Conservation (phyloP, 805 yeast genomes). For the Alloascoidea hylecoeti region DNA sequence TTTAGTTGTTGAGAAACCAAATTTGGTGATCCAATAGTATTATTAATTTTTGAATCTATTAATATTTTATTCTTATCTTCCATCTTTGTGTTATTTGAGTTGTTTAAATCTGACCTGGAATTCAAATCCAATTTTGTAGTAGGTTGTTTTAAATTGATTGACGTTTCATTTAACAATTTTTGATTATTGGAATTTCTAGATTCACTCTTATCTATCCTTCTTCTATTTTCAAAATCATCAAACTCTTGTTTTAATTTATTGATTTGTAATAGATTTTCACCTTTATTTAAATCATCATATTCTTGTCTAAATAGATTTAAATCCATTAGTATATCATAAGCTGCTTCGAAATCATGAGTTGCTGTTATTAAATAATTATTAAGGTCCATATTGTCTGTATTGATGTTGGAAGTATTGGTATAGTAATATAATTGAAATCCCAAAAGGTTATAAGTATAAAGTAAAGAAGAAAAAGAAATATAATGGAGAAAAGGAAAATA, state of each 20-base stretch:
- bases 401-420: too few relatives aligned
- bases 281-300: neutral
- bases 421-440: too few relatives aligned
- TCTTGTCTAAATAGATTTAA: neutral
- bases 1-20: too few relatives aligned
- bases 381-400: neutral
- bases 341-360: neutral
- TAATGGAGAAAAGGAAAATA: neutral
- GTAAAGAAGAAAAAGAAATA: neutral
- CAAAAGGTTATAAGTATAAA: neutral
- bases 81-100: too few relatives aligned
- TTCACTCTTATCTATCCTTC: neutral
- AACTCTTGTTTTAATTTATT: neutral
- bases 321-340: neutral
- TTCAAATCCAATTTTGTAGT: too few relatives aligned
- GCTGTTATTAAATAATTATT: neutral
- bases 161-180: too few relatives aligned
- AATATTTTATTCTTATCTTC: too few relatives aligned
- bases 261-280: neutral
- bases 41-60: too few relatives aligned
- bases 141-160: too few relatives aligned
- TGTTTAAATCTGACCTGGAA: too few relatives aligned
- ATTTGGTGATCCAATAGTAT: too few relatives aligned
- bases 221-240: neutral
- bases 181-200: neutral